Evolutionary conservation across 352 stramenopile genomes (phyloP), one percentile per base, ranked within the genome.

Genomic region (Peronospora destructor): DNA sequence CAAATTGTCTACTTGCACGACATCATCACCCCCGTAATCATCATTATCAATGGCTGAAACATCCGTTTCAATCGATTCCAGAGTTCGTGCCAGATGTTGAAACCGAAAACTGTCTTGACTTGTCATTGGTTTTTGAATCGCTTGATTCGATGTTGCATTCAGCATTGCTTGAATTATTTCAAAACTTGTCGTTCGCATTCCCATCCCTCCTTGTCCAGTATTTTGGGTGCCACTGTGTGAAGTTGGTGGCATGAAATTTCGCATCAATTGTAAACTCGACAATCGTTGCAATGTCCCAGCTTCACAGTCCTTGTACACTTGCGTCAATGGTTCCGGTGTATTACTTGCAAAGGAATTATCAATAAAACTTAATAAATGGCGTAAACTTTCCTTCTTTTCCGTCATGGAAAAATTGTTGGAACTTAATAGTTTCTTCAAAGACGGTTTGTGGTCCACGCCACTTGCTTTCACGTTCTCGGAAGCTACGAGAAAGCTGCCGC

Each of bases 121-220:
- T 13, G 74, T 89, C 81, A 92, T 92, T 37, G 81, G 81, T 49
- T 88, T 89, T 44, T 92, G 81, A 48, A 92, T 89, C 13, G 73
- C 78, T 42, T 86, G 71, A 55, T 92, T 92, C 29, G 76, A 87
- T 16, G 73, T 90, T 12, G 81, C 78, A 44, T 89, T 92, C 23
- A 92, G 71, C 71, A 92, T 92, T 21, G 78, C 79, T 59, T 92
- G 81, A 41, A 92, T 89, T 46, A 92, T 87, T 56, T 92, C 81
- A 30, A 92, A 92, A 51, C 81, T 92, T 29, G 80, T 92, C 0
- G 80, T 92, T 28, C 81, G 76, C 13, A 38, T 74, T 1, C 77
- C 78, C 79, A 90, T 69, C 0, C 61, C 56, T 10, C 34, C 23
- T 3, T 28, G 30, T 11, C 33, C 16, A 29, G 16, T 49, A 0